phyloP scores from a whole-genome alignment of 2,329 filamentous ascomycete genomes.

The Colletotrichum liriopes region DNA sequence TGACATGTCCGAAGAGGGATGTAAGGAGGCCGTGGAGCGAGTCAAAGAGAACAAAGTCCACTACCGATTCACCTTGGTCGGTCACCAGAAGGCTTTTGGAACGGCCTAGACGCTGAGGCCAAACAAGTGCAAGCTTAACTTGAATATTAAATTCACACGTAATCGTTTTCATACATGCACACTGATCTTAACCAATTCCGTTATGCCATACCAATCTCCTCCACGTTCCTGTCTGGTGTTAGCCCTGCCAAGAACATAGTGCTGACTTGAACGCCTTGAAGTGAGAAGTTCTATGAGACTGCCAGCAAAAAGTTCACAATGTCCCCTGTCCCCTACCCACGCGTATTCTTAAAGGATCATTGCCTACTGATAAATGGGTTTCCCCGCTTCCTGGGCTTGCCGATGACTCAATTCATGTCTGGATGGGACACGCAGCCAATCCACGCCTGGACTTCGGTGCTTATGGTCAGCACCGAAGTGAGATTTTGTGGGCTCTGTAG shows the following conservation, averaged over 20 bases:
- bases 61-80: constrained; percentile 80
- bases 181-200: too few relatives aligned
- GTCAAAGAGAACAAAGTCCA: constrained; percentile 80
- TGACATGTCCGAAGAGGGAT: constrained; percentile 76
- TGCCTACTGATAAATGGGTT: background rate
- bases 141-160: background rate
- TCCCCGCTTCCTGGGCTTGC: background rate
- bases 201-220: background rate
- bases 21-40: constrained; percentile 78
- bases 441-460: background rate
- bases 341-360: background rate
- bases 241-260: background rate
- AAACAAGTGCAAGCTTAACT: background rate
- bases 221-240: too few relatives aligned
- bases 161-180: background rate
- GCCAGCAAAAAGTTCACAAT: background rate
- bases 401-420: background rate
- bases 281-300: background rate
- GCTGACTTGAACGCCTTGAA: background rate
- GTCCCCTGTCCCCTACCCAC: too few relatives aligned
- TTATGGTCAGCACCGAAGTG: background rate
- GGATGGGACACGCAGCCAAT: background rate
- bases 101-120: constrained; percentile 17
- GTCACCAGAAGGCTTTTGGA: constrained; percentile 76
- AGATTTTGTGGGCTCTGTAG: too few relatives aligned